Percentiles rank a stretch among this genome's conserved stretches.
Evolutionary conservation across 106 monocot species (phyloP).

Genomic region (Chionographis japonica): DNA sequence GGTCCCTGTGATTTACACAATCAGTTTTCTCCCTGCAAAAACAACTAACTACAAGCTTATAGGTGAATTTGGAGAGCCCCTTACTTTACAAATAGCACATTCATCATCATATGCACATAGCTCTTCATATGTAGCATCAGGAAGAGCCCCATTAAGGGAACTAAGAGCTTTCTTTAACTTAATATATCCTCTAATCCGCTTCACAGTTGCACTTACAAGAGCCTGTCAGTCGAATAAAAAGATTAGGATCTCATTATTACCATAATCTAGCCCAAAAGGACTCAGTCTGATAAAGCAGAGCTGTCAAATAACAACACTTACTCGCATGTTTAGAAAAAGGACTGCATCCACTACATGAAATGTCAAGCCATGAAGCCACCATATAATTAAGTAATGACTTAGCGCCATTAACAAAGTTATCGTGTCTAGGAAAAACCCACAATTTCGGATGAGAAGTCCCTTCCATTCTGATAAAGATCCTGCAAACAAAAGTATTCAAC

Average conservation of each 20-base stretch:
- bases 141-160: constrained; percentile 80
- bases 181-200: constrained; percentile 62
- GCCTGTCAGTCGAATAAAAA: constrained; percentile 29
- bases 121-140: constrained; percentile 90
- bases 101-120: constrained; percentile 81
- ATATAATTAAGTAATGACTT: constrained; percentile 83
- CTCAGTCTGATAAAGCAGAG: background rate
- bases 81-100: constrained; percentile 96
- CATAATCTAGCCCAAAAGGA: background rate
- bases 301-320: constrained; percentile 25
- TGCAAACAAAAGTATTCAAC: constrained; percentile 26
- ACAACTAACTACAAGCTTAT: background rate
- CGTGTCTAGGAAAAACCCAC: constrained; percentile 77
- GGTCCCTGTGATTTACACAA: constrained; percentile 58
- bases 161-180: constrained; percentile 71
- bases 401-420: constrained; percentile 65
- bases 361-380: constrained; percentile 92
- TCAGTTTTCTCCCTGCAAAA: background rate
- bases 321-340: constrained; percentile 84
- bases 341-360: constrained; percentile 88
- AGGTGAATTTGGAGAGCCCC: constrained; percentile 3
- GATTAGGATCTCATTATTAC: background rate
- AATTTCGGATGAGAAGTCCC: constrained; percentile 59
- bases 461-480: constrained; percentile 84
- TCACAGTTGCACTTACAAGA: constrained; percentile 60